Percentiles rank a stretch among this genome's conserved stretches.
These are phyloP conservation scores for Calycina marina DNA, from an alignment of 2,329 filamentous ascomycete genomes.

Conservation along the genomic window DNA sequence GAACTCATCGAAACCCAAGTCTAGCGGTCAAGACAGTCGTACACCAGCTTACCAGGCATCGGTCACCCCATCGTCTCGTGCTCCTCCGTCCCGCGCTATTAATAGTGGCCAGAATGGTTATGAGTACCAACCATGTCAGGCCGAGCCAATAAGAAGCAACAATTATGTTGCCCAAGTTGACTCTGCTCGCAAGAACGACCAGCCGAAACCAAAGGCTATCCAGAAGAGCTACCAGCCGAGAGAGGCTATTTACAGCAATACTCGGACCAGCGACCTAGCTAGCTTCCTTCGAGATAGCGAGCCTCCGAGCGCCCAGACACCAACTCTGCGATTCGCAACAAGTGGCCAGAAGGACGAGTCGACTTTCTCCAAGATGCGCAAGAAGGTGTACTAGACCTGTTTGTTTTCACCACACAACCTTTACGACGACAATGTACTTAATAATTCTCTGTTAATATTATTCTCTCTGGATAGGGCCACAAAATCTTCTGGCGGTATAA, in stretches of 20 bases:
- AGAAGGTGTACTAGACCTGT: conserved; percentile 11
- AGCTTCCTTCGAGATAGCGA: conserved; percentile 40
- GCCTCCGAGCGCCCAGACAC: conserved; percentile 12
- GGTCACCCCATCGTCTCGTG: conserved; percentile 18
- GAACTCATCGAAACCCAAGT: conserved; percentile 23
- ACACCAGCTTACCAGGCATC: conserved; percentile 14
- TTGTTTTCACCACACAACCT: too few relatives aligned
- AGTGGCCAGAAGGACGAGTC: conserved; percentile 14
- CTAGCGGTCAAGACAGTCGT: conserved; percentile 17
- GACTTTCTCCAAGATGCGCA: conserved; percentile 16
- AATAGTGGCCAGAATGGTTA: conserved; percentile 31
- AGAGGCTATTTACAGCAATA: conserved; percentile 16
- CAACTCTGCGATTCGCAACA: conserved; percentile 12
- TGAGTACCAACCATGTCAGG: conserved; percentile 34
- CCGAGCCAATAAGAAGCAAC: conserved; percentile 21
- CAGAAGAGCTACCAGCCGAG: conserved; percentile 36
- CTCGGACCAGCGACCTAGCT: conserved; percentile 50
- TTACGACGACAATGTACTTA: too few relatives aligned
- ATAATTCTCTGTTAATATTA: too few relatives aligned
- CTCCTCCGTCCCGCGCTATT: conserved; percentile 22
- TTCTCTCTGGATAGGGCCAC: too few relatives aligned
- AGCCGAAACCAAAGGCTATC: conserved; percentile 16
- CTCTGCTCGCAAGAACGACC: conserved; percentile 7
- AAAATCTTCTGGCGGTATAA: too few relatives aligned
- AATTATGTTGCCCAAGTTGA: conserved; percentile 15